phyloP scores from a whole-genome alignment of 208 protist genomes.

The Crithidia fasciculata region DNA sequence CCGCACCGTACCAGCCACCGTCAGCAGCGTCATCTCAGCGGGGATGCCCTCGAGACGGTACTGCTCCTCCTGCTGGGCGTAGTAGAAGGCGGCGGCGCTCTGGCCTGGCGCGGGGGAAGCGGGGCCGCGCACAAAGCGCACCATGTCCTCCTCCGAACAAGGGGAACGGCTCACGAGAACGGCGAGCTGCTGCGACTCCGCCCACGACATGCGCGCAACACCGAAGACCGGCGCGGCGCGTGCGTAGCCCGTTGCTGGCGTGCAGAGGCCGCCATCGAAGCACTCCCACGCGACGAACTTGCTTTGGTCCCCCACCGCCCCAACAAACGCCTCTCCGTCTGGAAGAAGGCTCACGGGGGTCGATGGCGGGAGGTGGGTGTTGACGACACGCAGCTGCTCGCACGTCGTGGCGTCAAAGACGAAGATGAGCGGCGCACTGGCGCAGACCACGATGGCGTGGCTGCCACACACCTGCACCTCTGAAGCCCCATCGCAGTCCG shows the following conservation, averaged over 20 bases:
- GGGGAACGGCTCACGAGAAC: slow-evolving; percentile 53
- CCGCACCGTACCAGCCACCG: slow-evolving; percentile 50
- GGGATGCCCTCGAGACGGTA: slow-evolving; percentile 30
- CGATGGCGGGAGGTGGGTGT: slow-evolving; percentile 42
- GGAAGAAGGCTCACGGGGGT: slow-evolving; percentile 53
- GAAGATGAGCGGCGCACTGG: slow-evolving; percentile 52
- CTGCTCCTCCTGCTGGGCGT: slow-evolving; percentile 21
- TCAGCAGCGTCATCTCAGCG: slow-evolving; percentile 52
- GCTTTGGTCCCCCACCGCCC: slow-evolving; percentile 38
- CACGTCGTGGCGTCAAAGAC: slow-evolving; percentile 62
- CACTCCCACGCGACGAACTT: slow-evolving; percentile 66
- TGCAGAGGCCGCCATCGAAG: slow-evolving; percentile 63
- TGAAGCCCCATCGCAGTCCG: slow-evolving; percentile 53
- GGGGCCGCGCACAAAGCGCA: slow-evolving; percentile 18
- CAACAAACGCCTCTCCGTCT: slow-evolving; percentile 75
- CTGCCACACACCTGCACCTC: slow-evolving; percentile 50
- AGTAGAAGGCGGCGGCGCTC: slow-evolving; percentile 17
- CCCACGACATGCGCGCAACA: slow-evolving; percentile 61
- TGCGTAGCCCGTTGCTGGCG: slow-evolving; percentile 44
- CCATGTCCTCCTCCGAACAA: slow-evolving; percentile 31
- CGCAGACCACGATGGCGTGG: slow-evolving; percentile 65
- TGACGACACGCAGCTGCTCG: slow-evolving; percentile 55
- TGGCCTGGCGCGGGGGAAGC: slow-evolving; percentile 7
- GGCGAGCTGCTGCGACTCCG: slow-evolving; percentile 55
- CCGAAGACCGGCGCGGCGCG: slow-evolving; percentile 40